phyloP scores from a whole-genome alignment of 129 eudicot genomes.

The Artemisia tridentata region DNA sequence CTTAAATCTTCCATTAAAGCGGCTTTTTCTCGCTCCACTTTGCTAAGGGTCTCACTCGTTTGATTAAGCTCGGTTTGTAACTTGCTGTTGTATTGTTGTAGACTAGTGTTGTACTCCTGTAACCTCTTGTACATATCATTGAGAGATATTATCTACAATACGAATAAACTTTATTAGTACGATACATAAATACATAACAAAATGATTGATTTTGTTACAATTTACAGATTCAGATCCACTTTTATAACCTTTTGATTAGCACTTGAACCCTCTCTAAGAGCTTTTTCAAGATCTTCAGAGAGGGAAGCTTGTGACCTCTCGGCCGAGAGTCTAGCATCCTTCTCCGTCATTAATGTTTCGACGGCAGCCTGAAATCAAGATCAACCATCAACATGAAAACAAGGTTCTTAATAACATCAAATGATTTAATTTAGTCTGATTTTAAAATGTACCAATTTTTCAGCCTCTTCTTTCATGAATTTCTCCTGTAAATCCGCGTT shows the following conservation, averaged over 20 bases:
- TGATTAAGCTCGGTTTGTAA: constrained; percentile 84
- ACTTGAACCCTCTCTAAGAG: constrained; percentile 56
- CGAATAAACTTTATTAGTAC: background rate
- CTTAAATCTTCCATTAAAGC: constrained; percentile 74
- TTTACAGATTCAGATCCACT: constrained; percentile 10
- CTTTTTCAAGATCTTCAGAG: constrained; percentile 64
- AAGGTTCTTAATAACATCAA: background rate
- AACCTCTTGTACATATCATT: constrained; percentile 84
- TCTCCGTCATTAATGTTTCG: constrained; percentile 57
- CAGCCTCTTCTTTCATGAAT: constrained; percentile 62
- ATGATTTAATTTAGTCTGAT: background rate
- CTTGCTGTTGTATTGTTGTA: constrained; percentile 89
- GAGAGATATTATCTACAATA: constrained; percentile 57
- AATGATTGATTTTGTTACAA: background rate
- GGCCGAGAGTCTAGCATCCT: constrained; percentile 66
- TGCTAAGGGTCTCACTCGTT: constrained; percentile 70
- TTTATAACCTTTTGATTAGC: constrained; percentile 63
- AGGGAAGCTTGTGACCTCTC: constrained; percentile 67
- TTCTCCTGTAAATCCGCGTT: constrained; percentile 54
- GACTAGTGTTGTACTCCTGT: constrained; percentile 87
- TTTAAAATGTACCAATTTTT: constrained; percentile 60
- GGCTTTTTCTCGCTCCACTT: constrained; percentile 79
- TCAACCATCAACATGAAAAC: background rate
- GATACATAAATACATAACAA: background rate
- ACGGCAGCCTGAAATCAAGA: constrained; percentile 60